A percentile compares a stretch with the other conserved stretches of the same genome.
Conservation (phyloP, 1,284 basidiomycete genomes). For the Violaceomyces palustris region DNA sequence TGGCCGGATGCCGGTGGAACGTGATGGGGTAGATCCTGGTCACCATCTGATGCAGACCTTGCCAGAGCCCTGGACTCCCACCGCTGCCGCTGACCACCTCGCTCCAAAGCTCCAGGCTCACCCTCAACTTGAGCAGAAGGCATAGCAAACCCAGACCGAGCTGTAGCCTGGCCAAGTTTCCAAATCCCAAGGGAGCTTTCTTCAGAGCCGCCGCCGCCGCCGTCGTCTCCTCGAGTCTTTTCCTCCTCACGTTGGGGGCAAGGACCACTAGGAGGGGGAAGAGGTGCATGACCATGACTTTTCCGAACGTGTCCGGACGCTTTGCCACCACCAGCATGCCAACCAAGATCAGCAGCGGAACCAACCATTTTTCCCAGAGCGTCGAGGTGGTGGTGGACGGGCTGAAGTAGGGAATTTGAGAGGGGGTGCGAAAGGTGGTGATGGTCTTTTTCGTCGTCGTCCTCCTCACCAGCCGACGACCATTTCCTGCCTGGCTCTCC, state of each 20-base stretch:
- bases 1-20: slow-evolving; percentile 23
- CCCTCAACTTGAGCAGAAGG: slow-evolving; percentile 9
- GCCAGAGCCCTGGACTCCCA: background rate
- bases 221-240: too few relatives aligned
- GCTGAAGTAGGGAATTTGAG: too few relatives aligned
- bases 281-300: slow-evolving; percentile 64
- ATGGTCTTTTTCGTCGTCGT: too few relatives aligned
- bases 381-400: too few relatives aligned
- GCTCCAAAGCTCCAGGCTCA: slow-evolving; percentile 2
- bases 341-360: too few relatives aligned
- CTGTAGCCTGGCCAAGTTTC: slow-evolving; percentile 1
- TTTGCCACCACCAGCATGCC: too few relatives aligned
- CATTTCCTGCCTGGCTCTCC: too few relatives aligned
- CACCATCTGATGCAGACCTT: slow-evolving; percentile 4
- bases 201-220: background rate
- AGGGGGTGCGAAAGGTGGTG: too few relatives aligned
- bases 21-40: slow-evolving; percentile 13
- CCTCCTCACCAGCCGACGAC: too few relatives aligned
- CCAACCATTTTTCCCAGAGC: too few relatives aligned
- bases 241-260: too few relatives aligned
- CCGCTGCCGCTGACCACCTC: background rate
- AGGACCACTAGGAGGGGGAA: slow-evolving; percentile 61
- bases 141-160: slow-evolving; percentile 10
- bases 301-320: slow-evolving; percentile 60
- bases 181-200: slow-evolving; percentile 5